phyloP scores from a whole-genome alignment of 495 filamentous ascomycete species.

The Letharia columbiana region DNA sequence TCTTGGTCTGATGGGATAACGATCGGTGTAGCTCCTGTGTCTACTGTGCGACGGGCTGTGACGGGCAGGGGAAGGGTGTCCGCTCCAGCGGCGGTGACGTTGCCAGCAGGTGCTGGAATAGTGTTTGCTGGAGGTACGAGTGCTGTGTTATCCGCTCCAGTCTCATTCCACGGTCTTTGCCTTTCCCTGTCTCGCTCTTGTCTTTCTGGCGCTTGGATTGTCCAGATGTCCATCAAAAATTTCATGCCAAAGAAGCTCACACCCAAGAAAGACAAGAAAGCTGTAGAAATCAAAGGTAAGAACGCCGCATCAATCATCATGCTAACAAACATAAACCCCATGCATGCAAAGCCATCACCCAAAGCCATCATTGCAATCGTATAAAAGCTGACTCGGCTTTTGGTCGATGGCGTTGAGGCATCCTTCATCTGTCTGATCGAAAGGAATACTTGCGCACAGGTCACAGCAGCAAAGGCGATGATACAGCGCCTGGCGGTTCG shows the following conservation, averaged over 20 bases:
- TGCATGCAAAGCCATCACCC: constrained; percentile 62
- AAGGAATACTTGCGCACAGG: constrained; percentile 63
- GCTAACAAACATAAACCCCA: constrained; percentile 56
- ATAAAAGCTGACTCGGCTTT: constrained; percentile 84
- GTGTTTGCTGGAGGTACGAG: constrained; percentile 1
- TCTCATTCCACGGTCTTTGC: constrained; percentile 29
- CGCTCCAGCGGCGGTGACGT: constrained; percentile 28
- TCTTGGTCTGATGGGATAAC: constrained; percentile 84
- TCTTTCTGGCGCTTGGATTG: constrained; percentile 74
- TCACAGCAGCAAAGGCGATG: constrained; percentile 53
- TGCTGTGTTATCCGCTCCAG: constrained; percentile 17
- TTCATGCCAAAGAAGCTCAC: constrained; percentile 68
- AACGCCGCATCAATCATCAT: constrained; percentile 57
- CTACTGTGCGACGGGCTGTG: constrained; percentile 43
- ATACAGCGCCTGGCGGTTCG: constrained; percentile 57
- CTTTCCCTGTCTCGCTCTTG: constrained; percentile 48
- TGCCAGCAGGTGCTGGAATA: constrained; percentile 28
- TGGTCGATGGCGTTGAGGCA: constrained; percentile 85
- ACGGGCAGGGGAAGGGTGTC: constrained; percentile 54
- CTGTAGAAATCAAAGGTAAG: constrained; percentile 55
- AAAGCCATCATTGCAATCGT: constrained; percentile 78
- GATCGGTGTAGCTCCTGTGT: constrained; percentile 51
- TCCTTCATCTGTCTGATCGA: constrained; percentile 83
- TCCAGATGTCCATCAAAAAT: constrained; percentile 83
- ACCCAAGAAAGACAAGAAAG: constrained; percentile 65